Evolutionary conservation across 2,329 filamentous ascomycete genomes (phyloP).

Genomic region (Ceratocystiopsis sp.): DNA sequence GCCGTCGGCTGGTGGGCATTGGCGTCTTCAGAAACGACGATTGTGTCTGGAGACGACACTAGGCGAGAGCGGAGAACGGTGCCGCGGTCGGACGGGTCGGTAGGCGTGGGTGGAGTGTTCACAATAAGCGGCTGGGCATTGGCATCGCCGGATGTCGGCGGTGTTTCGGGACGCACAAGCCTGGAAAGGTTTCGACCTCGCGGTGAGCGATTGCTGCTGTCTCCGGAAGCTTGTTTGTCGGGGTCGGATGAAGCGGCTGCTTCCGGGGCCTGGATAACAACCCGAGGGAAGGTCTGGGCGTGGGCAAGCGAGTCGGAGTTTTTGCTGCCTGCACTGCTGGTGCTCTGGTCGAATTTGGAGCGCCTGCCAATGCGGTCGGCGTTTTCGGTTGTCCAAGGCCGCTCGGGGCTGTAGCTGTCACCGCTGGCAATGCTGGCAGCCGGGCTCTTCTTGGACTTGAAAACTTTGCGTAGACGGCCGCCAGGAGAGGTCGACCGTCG

Average conservation of each 20-base stretch:
- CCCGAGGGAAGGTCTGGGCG: constrained; percentile 2
- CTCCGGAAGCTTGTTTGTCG: constrained; percentile 6
- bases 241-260: too few relatives aligned
- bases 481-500: constrained; percentile 49
- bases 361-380: constrained; percentile 4
- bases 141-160: constrained; percentile 23
- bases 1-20: too few relatives aligned
- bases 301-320: too few relatives aligned
- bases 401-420: constrained; percentile 24
- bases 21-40: too few relatives aligned
- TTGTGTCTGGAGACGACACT: too few relatives aligned
- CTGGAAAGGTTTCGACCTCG: constrained; percentile 16
- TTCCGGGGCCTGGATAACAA: constrained; percentile 3
- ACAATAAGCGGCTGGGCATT: constrained; percentile 37
- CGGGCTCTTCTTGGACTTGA: constrained; percentile 37
- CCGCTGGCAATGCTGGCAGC: constrained; percentile 19
- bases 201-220: constrained; percentile 10
- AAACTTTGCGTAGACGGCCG: constrained; percentile 55
- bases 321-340: too few relatives aligned
- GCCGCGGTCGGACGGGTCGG: constrained; percentile 19
- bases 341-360: not conserved
- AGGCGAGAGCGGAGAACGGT: too few relatives aligned
- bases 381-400: not conserved
- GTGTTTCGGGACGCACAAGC: constrained; percentile 25
- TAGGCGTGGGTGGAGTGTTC: constrained; percentile 50